phyloP scores from a whole-genome alignment of 768 basidiomycete species.

The Lanmaoa pseudosensibilis region DNA sequence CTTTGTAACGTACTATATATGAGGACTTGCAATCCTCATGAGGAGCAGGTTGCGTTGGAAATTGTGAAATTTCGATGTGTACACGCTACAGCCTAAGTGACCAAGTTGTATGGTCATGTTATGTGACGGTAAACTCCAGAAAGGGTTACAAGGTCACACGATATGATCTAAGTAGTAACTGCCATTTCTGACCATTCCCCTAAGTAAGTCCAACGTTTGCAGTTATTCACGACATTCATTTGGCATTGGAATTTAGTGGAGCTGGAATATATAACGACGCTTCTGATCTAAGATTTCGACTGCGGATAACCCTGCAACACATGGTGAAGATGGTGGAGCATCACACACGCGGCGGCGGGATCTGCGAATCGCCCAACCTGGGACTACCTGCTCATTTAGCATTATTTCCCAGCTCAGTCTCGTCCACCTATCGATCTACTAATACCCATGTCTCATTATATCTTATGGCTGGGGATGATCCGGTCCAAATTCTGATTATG shows the following conservation, averaged over 20 bases:
- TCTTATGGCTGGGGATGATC: neutral
- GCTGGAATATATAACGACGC: neutral
- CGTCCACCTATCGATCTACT: neutral
- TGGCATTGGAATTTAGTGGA: neutral
- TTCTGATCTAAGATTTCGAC: neutral
- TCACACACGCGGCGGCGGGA: neutral
- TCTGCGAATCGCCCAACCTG: neutral
- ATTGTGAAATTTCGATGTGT: neutral
- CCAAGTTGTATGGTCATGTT: slow-evolving; percentile 15
- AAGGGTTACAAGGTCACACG: too few relatives aligned
- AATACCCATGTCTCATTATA: neutral
- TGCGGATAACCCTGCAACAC: neutral
- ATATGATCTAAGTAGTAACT: too few relatives aligned
- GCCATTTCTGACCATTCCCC: neutral
- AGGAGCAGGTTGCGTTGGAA: neutral
- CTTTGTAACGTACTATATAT: slow-evolving; percentile 1
- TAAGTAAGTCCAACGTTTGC: neutral
- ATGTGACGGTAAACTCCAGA: too few relatives aligned
- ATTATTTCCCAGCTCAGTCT: neutral
- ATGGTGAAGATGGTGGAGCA: neutral
- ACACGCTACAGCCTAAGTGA: neutral
- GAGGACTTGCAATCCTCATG: slow-evolving; percentile 6
- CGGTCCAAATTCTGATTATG: neutral
- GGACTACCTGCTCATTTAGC: neutral
- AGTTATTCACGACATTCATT: neutral